phyloP scores from a whole-genome alignment of 78 protist species.

The Protostelium mycophagum region DNA sequence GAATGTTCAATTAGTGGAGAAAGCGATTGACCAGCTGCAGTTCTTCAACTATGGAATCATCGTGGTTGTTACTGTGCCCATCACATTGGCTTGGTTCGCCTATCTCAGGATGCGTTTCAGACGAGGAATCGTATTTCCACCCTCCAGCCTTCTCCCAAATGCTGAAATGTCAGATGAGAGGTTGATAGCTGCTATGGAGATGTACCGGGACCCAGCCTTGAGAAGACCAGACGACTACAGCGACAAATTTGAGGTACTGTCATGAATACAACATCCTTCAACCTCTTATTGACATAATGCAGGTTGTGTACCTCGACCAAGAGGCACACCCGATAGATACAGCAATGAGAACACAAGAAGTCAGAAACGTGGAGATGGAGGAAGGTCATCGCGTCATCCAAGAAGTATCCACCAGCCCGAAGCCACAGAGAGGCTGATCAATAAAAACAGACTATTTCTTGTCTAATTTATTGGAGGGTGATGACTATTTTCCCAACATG shows the following conservation, averaged over 20 bases:
- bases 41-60: neutral
- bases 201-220: neutral
- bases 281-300: no score
- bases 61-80: neutral
- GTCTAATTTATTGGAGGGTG: conserved; percentile 12
- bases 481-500: conserved; percentile 26
- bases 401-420: neutral
- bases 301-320: neutral
- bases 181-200: neutral
- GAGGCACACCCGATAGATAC: neutral
- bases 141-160: neutral
- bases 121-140: neutral
- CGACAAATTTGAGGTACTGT: neutral
- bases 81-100: neutral
- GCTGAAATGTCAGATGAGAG: neutral
- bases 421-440: neutral
- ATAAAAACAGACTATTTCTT: no score
- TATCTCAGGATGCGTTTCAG: neutral
- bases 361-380: neutral
- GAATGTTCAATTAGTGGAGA: neutral
- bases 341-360: neutral
- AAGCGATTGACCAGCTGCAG: no score
- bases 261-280: no score
- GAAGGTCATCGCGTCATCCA: neutral
- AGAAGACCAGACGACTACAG: neutral